These are phyloP conservation scores for Picea mariana DNA, from an alignment of 83 land plant species.

Conservation along the genomic window DNA sequence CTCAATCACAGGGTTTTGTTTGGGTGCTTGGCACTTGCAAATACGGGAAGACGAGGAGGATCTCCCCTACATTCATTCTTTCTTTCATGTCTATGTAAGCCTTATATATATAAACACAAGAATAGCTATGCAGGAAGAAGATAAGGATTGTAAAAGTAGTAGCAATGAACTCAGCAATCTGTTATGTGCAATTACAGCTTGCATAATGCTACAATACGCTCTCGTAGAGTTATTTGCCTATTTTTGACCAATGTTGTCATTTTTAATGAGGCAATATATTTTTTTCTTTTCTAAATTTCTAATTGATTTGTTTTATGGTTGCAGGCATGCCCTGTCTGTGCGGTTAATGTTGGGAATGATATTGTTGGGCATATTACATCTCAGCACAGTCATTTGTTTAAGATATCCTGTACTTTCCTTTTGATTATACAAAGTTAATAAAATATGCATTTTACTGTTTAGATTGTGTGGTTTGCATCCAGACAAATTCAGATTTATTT, in stretches of 20 bases:
- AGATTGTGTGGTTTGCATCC: neutral
- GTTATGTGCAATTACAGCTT: neutral
- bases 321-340: slow-evolving; percentile 15
- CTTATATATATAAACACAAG: neutral
- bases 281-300: neutral
- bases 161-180: neutral
- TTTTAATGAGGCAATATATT: neutral
- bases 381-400: slow-evolving; percentile 9
- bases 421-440: neutral
- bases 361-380: slow-evolving; percentile 14
- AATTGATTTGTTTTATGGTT: neutral
- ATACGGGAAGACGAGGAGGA: neutral
- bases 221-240: neutral
- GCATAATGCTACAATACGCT: neutral
- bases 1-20: neutral
- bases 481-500: neutral
- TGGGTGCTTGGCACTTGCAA: neutral
- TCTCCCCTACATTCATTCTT: neutral
- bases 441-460: neutral
- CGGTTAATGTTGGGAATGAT: slow-evolving; percentile 8
- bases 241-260: neutral
- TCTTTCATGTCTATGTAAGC: neutral
- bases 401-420: neutral
- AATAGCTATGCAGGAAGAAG: neutral
- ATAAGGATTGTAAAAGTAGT: neutral